Conservation (phyloP, 108 stramenopile species). For the Bacterosira constricta region DNA sequence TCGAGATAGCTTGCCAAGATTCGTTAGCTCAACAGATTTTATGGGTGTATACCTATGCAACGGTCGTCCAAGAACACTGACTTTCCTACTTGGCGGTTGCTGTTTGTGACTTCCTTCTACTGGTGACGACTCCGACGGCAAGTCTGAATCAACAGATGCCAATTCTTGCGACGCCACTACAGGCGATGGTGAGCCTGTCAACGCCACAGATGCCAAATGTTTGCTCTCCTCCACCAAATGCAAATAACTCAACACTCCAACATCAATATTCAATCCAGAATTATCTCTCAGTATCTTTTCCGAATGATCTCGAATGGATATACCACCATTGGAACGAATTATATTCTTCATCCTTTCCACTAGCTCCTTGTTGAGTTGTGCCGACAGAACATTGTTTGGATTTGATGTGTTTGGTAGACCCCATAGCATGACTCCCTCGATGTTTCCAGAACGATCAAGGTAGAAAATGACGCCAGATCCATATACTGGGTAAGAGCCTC, state of each 20-base stretch:
- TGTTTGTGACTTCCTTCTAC: neutral
- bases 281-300: constrained; percentile 26
- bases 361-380: constrained; percentile 55
- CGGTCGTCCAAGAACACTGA: constrained; percentile 32
- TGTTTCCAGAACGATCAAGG: constrained; percentile 67
- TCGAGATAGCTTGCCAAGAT: constrained; percentile 61
- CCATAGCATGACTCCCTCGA: constrained; percentile 87
- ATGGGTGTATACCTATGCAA: constrained; percentile 77
- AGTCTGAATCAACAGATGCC: neutral
- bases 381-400: constrained; percentile 26
- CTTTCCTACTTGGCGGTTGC: neutral
- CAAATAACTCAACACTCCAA: constrained; percentile 51
- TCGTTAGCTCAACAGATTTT: constrained; percentile 51
- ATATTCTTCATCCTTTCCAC: constrained; percentile 62
- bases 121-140: neutral
- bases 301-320: constrained; percentile 61
- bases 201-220: constrained; percentile 57
- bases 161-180: neutral
- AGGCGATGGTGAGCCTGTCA: constrained; percentile 26
- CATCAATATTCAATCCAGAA: constrained; percentile 37
- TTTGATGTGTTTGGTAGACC: constrained; percentile 71
- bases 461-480: constrained; percentile 86
- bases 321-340: constrained; percentile 67
- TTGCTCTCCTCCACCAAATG: constrained; percentile 69
- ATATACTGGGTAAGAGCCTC: constrained; percentile 58